Evolutionary conservation across 495 filamentous ascomycete species (phyloP).

Genomic region (Trichoderma reesei): DNA sequence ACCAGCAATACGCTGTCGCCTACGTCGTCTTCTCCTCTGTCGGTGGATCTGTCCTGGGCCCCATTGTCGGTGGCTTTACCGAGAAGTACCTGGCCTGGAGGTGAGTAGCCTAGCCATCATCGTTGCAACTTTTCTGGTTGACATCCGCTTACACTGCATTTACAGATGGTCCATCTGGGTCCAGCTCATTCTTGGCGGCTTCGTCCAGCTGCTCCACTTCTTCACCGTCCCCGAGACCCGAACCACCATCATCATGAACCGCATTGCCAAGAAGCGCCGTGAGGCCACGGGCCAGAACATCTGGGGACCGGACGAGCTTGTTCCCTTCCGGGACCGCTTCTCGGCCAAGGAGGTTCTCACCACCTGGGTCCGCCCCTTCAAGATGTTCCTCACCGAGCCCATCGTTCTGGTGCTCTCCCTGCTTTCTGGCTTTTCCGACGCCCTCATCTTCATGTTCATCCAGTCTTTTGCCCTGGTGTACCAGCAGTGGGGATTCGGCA

Average conservation of each 20-base stretch:
- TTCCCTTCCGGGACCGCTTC: slow-evolving; percentile 40
- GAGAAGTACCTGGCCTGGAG: slow-evolving; percentile 55
- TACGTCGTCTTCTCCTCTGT: slow-evolving; percentile 70
- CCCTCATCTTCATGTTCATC: slow-evolving; percentile 74
- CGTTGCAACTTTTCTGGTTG: background rate
- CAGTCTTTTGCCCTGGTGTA: slow-evolving; percentile 59
- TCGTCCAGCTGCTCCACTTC: slow-evolving; percentile 55
- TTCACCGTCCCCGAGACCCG: slow-evolving; percentile 55
- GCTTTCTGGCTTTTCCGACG: slow-evolving; percentile 67
- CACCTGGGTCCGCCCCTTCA: slow-evolving; percentile 63
- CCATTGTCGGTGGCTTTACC: slow-evolving; percentile 71
- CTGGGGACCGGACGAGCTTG: slow-evolving; percentile 54
- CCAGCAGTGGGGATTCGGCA: slow-evolving; percentile 50
- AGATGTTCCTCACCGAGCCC: slow-evolving; percentile 68
- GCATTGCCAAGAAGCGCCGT: slow-evolving; percentile 54
- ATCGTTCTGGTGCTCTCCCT: slow-evolving; percentile 65
- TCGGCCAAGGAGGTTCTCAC: slow-evolving; percentile 43
- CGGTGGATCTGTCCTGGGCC: slow-evolving; percentile 64
- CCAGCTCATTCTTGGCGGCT: slow-evolving; percentile 63
- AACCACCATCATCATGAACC: slow-evolving; percentile 55
- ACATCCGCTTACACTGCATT: background rate
- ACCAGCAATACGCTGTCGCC: slow-evolving; percentile 64
- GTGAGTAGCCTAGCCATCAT: background rate
- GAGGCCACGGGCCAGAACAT: slow-evolving; percentile 42
- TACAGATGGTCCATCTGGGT: slow-evolving; percentile 66